Percentiles rank a stretch among this genome's conserved stretches.
phyloP scores from a whole-genome alignment of 495 filamentous ascomycete species.

The Astrocystis sublimbata region DNA sequence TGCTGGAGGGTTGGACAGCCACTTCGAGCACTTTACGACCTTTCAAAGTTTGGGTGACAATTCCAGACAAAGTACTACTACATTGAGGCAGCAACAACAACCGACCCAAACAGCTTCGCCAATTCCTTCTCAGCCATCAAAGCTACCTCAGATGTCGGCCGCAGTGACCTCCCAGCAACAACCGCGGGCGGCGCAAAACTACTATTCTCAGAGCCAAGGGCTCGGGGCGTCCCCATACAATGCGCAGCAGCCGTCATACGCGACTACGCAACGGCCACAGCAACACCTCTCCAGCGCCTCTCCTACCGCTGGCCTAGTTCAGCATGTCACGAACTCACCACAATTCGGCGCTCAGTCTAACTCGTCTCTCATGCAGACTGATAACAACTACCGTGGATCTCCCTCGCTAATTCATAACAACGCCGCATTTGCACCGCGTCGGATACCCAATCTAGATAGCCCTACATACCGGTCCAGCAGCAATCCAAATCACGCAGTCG shows the following conservation, averaged over 20 bases:
- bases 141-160: slow-evolving; percentile 33
- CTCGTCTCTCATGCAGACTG: slow-evolving; percentile 37
- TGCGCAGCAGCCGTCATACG: slow-evolving; percentile 31
- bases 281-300: slow-evolving; percentile 43
- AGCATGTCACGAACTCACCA: slow-evolving; percentile 45
- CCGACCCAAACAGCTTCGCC: slow-evolving; percentile 30
- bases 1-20: slow-evolving; percentile 42
- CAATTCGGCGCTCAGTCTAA: slow-evolving; percentile 45
- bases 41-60: slow-evolving; percentile 30
- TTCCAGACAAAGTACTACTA: slow-evolving; percentile 21
- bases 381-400: slow-evolving; percentile 42
- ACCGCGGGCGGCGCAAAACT: slow-evolving; percentile 26
- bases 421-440: slow-evolving; percentile 39
- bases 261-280: slow-evolving; percentile 44
- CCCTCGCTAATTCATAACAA: slow-evolving; percentile 35
- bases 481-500: slow-evolving; percentile 31
- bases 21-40: slow-evolving; percentile 42
- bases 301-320: slow-evolving; percentile 31
- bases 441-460: slow-evolving; percentile 38
- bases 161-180: slow-evolving; percentile 31
- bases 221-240: slow-evolving; percentile 30
- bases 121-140: slow-evolving; percentile 30
- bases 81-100: slow-evolving; percentile 31
- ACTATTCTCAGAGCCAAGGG: slow-evolving; percentile 29
- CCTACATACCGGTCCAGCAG: slow-evolving; percentile 35